A percentile compares a stretch with the other conserved stretches of the same genome.
Conservation (phyloP, 2,329 filamentous ascomycete species). For the Exophiala spinifera region DNA sequence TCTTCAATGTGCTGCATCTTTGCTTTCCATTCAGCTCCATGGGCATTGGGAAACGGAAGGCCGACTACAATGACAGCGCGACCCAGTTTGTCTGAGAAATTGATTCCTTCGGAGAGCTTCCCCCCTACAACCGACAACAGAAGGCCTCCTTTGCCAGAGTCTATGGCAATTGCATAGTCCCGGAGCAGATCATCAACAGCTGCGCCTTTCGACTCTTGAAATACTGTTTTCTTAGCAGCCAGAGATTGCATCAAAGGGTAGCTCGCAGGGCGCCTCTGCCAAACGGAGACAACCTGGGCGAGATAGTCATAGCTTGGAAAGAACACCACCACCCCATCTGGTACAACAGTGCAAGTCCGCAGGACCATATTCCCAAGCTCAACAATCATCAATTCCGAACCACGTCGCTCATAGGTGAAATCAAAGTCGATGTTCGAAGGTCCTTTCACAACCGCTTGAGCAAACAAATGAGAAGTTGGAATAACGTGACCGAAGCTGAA, state of each 20-base stretch:
- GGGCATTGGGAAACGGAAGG: conserved; percentile 86
- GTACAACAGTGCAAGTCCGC: conserved; percentile 69
- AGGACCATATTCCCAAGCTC: conserved; percentile 73
- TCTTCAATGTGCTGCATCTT: conserved; percentile 80
- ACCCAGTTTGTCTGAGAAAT: conserved; percentile 88
- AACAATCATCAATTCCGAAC: conserved; percentile 64
- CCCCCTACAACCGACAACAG: conserved; percentile 90
- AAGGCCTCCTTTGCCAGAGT: conserved; percentile 63
- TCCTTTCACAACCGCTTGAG: conserved; percentile 63
- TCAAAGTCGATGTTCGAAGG: conserved; percentile 62
- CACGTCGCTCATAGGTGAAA: conserved; percentile 80
- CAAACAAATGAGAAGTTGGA: conserved; percentile 73
- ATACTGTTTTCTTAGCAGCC: conserved; percentile 57
- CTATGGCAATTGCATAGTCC: conserved; percentile 69
- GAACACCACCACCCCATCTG: conserved; percentile 89
- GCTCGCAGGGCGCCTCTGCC: conserved; percentile 48
- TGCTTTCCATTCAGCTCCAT: conserved; percentile 87
- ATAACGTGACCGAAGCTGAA: conserved; percentile 95
- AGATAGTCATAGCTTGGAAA: conserved; percentile 95
- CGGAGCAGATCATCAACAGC: conserved; percentile 66
- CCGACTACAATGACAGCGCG: conserved; percentile 89
- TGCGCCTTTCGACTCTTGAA: conserved; percentile 51
- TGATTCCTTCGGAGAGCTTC: conserved; percentile 95
- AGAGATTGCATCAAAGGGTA: conserved; percentile 15
- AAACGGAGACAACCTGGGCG: conserved; percentile 64